Evolutionary conservation across 805 yeast genomes (phyloP), one percentile per base, ranked within the genome.

Genomic region (Metschnikowia bowlesiae): DNA sequence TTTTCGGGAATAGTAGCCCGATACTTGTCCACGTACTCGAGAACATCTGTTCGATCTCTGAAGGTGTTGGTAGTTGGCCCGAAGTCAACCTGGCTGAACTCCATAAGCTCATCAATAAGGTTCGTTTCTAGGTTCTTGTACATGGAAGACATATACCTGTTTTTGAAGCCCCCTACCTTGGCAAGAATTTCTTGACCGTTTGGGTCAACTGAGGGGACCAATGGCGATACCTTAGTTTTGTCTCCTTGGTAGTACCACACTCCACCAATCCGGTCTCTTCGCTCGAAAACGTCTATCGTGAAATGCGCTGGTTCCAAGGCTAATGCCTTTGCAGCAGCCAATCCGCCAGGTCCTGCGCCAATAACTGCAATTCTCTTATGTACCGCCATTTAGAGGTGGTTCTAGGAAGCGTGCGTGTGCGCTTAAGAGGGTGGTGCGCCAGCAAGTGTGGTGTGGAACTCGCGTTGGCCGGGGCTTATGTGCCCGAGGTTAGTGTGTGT

Each of bases 341-440:
- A 67, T 0, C 92, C 95, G 40, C 81, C 75, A 0, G 94, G 91
- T 0, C 95, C 96, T 2, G 81, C 90, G 2, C 96, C 96, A 26
- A 88, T 74, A 8, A 88, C 78, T 0, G 89, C 89, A 3, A 87
- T 71, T 38, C 59, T 53, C 31, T 51, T 56, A 22, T 18, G 34
- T 13, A 47, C 22, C 32, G 51, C 14, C 46, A 44, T 44, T 8
- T 16, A 11, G 33, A 22, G 30, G 38, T 37, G 45, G 8, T 14
- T 22, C 9, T 14, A 9, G 22, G 38, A 14, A 33, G 36, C 16
- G 35, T 32, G 45, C 37, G 38, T 33, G 38, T 32, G 38, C 38
- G 38, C 18, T 34, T 11, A 28, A 13, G 31, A 13, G 31, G 9
- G 31, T 28, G 9, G 31, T 28, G 41, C 31, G 41, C 41, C 39